phyloP scores from a whole-genome alignment of 2,329 filamentous ascomycete genomes.

The Elsinoe perseae region DNA sequence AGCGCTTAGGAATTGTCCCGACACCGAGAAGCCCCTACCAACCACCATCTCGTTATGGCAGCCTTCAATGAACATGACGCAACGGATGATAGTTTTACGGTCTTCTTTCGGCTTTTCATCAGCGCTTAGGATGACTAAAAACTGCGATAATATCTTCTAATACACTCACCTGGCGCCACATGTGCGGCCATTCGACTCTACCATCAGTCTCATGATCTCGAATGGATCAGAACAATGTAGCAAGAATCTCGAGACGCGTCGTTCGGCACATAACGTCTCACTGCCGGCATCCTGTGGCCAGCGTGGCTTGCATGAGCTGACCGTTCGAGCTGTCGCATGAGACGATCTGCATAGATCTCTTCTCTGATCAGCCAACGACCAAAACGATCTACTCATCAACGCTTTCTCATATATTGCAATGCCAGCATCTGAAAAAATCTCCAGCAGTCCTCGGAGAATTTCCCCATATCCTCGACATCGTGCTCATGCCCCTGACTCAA shows the following conservation, averaged over 20 bases:
- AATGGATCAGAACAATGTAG: background rate
- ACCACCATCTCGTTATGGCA: conserved; percentile 12
- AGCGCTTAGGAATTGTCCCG: conserved; percentile 28
- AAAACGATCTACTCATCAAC: background rate
- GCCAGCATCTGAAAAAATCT: background rate
- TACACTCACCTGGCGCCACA: background rate
- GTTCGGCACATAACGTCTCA: background rate
- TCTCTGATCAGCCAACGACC: background rate
- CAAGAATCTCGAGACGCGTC: background rate
- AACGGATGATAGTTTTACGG: conserved; percentile 3
- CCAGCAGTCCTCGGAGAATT: background rate
- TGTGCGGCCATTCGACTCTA: background rate
- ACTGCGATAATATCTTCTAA: background rate
- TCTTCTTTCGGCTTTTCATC: background rate
- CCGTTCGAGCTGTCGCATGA: conserved; percentile 1
- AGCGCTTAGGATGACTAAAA: background rate
- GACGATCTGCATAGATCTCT: background rate
- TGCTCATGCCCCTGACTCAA: conserved; percentile 3
- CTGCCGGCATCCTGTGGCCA: background rate
- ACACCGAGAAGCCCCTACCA: conserved; percentile 13
- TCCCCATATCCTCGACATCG: background rate
- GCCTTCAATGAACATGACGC: conserved; percentile 7
- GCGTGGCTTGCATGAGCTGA: conserved; percentile 4
- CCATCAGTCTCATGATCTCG: background rate
- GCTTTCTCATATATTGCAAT: conserved; percentile 4